Base-by-base conservation (phyloP, 2,329 filamentous ascomycete species). In the Fusarium sp. region DNA sequence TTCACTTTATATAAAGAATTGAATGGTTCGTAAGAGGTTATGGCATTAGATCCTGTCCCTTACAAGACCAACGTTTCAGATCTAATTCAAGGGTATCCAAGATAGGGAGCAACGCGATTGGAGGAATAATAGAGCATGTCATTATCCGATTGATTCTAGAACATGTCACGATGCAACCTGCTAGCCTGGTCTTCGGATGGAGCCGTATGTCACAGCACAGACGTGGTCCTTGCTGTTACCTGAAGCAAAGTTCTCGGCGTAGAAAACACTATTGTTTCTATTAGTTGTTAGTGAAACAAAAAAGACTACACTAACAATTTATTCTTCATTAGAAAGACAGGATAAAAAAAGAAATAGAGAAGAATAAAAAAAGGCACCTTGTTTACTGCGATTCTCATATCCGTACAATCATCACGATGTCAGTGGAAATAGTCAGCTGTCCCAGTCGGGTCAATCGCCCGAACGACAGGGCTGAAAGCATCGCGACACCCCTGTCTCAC, bases 61-160 rank as follows among this genome's bases (percentile, higher is more conserved):
- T 42, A 26, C 11, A 7, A 3, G 58, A 30, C 21, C 23, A n/a
- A 21, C 32, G 63, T 67, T 66, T 58, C 63, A 58, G 63, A 66
- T 66, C 63, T 23, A 12, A 42, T 42, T 15, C 24, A 42, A 38
- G 56, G 34, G 12, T 63, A 23, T 15, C n/a, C 17, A 26, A 21
- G 23, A 6, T 3, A 17, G 20, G 0, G n/a, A 7, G 15, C 4
- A 11, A 6, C 36, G 4, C 19, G n/a, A 66, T 66, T 66, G 57
- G 63, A 47, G 63, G 63, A 63, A 67, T 20, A 63, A 46, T 39
- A 5, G 7, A 57, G 4, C 6, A 14, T 15, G 11, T 10, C 17
- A 36, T 19, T 36, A 3, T 9, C 19, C 14, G 19, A 11, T 19
- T n/a, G 9, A 6, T 45, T 45, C 39, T 53, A 23, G 20, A 44